phyloP scores from a whole-genome alignment of 257 asterid species.

The Henckelia pumila region DNA sequence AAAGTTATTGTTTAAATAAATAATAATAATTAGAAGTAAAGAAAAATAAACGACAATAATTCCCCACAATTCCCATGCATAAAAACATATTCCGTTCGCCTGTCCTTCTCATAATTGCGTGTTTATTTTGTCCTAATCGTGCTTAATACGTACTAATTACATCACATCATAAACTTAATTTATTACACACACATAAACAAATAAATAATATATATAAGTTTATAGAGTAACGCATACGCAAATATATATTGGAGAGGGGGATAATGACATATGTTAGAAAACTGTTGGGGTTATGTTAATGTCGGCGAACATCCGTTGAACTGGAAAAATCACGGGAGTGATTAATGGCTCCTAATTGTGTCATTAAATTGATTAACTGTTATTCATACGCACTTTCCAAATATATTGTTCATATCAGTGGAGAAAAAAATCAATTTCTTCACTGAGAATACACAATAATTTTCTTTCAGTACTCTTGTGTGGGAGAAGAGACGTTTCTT shows the following conservation, averaged over 20 bases:
- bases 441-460: not conserved
- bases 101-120: not conserved
- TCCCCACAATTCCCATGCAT: not conserved
- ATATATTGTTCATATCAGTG: not conserved
- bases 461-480: not conserved
- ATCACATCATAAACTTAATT: not conserved
- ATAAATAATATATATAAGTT: no score
- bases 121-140: not conserved
- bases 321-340: not conserved
- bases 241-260: no score
- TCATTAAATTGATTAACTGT: not conserved
- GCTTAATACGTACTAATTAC: not conserved
- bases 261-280: not conserved
- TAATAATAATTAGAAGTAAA: no score
- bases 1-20: no score
- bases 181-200: no score
- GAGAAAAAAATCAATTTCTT: no score
- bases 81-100: not conserved
- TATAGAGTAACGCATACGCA: not conserved
- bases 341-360: not conserved
- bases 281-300: not conserved
- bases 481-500: not conserved
- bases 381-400: not conserved
- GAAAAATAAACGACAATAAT: not conserved
- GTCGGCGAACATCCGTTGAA: not conserved